phyloP scores from a whole-genome alignment of 495 filamentous ascomycete species.

The Penicillium soppii region DNA sequence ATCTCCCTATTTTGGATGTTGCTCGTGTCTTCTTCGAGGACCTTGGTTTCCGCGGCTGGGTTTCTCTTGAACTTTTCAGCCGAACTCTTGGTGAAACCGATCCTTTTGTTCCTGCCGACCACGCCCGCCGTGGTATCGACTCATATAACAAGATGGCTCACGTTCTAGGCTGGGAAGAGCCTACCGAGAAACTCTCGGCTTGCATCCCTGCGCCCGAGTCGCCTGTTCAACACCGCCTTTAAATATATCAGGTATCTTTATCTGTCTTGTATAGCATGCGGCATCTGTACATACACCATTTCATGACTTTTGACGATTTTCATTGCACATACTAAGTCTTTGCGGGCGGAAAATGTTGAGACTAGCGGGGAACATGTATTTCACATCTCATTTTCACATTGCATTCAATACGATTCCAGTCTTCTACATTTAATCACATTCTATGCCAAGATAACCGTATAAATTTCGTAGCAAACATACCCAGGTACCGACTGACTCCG shows the following conservation, averaged over 20 bases:
- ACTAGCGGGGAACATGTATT: no score
- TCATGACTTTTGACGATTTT: conserved; percentile 3
- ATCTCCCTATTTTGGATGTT: conserved; percentile 65
- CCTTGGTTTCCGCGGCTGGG: conserved; percentile 70
- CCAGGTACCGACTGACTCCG: no score
- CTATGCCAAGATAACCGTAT: no score
- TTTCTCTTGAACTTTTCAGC: conserved; percentile 79
- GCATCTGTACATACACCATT: neutral
- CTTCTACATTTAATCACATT: no score
- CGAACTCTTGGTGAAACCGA: conserved; percentile 59
- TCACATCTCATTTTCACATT: no score
- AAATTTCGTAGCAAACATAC: no score
- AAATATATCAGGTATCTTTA: neutral
- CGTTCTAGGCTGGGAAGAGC: conserved; percentile 29
- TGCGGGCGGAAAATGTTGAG: no score
- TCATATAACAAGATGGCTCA: conserved; percentile 59
- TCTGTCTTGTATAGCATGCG: neutral
- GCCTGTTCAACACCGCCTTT: conserved; percentile 28
- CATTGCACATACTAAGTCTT: neutral
- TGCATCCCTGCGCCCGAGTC: conserved; percentile 11
- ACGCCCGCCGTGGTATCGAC: conserved; percentile 62
- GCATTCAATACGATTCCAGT: no score
- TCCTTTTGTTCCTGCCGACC: conserved; percentile 53
- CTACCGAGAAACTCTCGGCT: conserved; percentile 2
- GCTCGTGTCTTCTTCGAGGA: conserved; percentile 60